These are phyloP conservation scores for Lepiota subincarnata DNA, from an alignment of 768 basidiomycete species.

Conservation along the genomic window DNA sequence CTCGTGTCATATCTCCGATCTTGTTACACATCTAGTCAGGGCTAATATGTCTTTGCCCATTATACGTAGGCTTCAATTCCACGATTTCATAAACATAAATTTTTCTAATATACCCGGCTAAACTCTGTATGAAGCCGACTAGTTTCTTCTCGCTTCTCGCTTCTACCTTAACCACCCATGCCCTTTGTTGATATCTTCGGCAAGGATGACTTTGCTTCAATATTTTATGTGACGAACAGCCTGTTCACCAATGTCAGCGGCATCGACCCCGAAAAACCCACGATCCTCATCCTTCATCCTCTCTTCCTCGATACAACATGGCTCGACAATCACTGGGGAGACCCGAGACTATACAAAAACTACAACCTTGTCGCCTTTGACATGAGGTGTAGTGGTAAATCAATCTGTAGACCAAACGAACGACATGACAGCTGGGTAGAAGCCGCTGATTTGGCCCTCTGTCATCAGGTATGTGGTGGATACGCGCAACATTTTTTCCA, in stretches of 20 bases:
- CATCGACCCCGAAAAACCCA: slow-evolving; percentile 63
- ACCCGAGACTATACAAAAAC: slow-evolving; percentile 50
- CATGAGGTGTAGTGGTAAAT: slow-evolving; percentile 59
- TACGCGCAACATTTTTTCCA: neutral
- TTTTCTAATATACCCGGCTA: neutral
- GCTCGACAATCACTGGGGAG: slow-evolving; percentile 63
- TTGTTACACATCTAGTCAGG: neutral
- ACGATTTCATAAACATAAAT: too few relatives aligned
- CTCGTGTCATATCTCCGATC: slow-evolving; percentile 6
- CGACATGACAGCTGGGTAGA: slow-evolving; percentile 74
- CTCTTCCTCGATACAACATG: slow-evolving; percentile 66
- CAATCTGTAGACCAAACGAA: slow-evolving; percentile 46
- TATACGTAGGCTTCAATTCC: neutral
- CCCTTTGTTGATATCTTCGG: slow-evolving; percentile 66
- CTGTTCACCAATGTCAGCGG: slow-evolving; percentile 54
- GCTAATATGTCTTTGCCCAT: neutral
- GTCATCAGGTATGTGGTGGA: slow-evolving; percentile 53
- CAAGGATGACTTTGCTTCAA: slow-evolving; percentile 60
- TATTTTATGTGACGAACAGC: slow-evolving; percentile 71
- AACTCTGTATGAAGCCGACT: slow-evolving; percentile 14
- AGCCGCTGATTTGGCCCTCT: slow-evolving; percentile 71
- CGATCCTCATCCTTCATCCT: slow-evolving; percentile 66
- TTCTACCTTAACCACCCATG: slow-evolving; percentile 62
- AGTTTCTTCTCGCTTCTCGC: slow-evolving; percentile 6
- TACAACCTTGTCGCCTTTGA: slow-evolving; percentile 79